Evolutionary conservation across 352 stramenopile genomes (phyloP), one percentile per base, ranked within the genome.

Genomic region (Phytopythium kandeliae): DNA sequence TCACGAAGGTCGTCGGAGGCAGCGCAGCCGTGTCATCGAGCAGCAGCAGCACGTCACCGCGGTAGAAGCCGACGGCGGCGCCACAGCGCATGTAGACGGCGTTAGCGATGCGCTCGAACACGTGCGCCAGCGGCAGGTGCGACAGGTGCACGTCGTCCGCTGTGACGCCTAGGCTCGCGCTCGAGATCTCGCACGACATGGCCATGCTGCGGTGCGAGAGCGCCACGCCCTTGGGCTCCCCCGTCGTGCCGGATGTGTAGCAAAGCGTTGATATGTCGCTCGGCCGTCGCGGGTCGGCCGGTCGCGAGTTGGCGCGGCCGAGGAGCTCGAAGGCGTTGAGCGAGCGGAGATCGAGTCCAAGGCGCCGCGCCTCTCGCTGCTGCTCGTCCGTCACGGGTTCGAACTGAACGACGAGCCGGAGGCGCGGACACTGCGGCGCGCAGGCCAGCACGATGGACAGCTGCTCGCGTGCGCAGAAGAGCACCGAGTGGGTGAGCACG

Each of bases 71-170:
- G 51, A 98, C 86, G 21, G 74, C 79, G 9, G 74, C 88, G 4
- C 92, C 95, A 21, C 59, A 57, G 6, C 63, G 57, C 15, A 97
- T 78, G 48, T 72, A 58, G 19, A 64, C 55, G 5, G 67, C 55
- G 44, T 82, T 62, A 2, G 85, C 68, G 17, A 73, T 70, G 17
- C 85, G 63, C 71, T 98, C 95, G 55, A 97, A 97, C 48, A 97
- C 94, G 66, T 98, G 95, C 5, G 92, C 88, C 16, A 98, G 64
- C 4, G 95, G 95, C 35, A 98, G 73, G 68, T 97, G 98, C 4
- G 84, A 96, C n/a, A 98, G 63, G 61, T 98, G 67, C 28, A 78
- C 60, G 21, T 75, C 64, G 11, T 56, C 48, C n/a, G n/a, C n/a
- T n/a, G n/a, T n/a, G 41, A 51, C 49, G 34, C 48, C 40, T 34